Evolutionary conservation across 2,329 filamentous ascomycete species (phyloP), one percentile per base, ranked within the genome.

Genomic region (Zymoseptoria crescenta): DNA sequence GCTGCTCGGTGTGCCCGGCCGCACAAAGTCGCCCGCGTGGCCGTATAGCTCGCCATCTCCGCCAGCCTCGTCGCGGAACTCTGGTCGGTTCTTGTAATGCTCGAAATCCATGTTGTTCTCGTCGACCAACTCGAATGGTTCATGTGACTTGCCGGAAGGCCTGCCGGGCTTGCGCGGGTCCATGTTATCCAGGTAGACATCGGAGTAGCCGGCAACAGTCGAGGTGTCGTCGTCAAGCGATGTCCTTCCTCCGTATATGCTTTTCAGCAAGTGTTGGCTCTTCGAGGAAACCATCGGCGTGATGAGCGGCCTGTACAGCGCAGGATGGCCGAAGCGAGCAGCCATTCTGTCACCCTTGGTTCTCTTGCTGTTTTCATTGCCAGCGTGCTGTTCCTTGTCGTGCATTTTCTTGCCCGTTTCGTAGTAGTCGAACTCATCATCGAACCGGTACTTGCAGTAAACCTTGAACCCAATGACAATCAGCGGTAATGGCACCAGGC

Each of bases 211-310:
- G 49, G 85, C 87, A 67, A 79, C 74, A 58, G 80, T 77, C 0
- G 81, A 77, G 27, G 84, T 82, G 28, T 85, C 81, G 1, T 84
- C 83, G 58, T 91, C 87, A 24, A 96, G 76, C 0, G 67, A 69
- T 2, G 68, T 72, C 4, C 93, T 87, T 9, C 92, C 93, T 24
- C 86, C 86, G 72, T 96, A 96, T 54, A 99, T 81, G 50, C 88
- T 84, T n/a, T 87, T 87, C 8, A 99, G 81, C 49, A 94, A 81
- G 60, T 94, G 91, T 68, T 94, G 89, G 2, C 91, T 90, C 74
- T 89, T 96, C 56, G 90, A 88, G 68, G 95, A 88, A 3, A 97
- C 93, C 92, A 97, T 96, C 2, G 93, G 93, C 0, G 91, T 96
- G 67, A 93, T 92, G 20, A 97, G 81, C 3, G 89, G 87, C 73